These are phyloP conservation scores for Pistacia integerrima DNA, from an alignment of 345 rosid species.

Conservation along the genomic window DNA sequence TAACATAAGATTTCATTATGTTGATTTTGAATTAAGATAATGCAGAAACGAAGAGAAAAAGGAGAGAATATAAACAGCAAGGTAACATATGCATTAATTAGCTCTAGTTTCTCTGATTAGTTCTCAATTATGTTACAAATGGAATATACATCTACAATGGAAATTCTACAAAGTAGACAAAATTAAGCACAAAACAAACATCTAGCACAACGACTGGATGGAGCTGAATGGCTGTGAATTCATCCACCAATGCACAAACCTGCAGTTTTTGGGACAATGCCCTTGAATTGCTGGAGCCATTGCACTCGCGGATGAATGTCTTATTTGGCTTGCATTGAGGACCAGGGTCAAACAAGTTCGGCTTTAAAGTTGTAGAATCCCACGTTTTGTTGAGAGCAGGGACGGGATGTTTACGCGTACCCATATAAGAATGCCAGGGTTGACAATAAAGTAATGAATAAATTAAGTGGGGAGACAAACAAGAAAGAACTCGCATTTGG, in stretches of 20 bases:
- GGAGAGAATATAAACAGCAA: neutral
- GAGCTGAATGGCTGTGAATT: neutral
- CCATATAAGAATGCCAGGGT: conserved; percentile 44
- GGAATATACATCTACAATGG: neutral
- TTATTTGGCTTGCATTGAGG: neutral
- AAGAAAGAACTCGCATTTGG: conserved; percentile 56
- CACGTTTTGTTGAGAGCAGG: neutral
- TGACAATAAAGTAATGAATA: conserved; percentile 33
- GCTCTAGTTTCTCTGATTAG: neutral
- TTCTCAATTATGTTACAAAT: neutral
- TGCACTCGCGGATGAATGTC: conserved; percentile 7
- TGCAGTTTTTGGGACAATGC: neutral
- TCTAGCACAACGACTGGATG: neutral
- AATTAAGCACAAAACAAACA: conserved; percentile 13
- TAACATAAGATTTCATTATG: neutral
- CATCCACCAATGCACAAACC: neutral
- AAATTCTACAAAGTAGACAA: neutral
- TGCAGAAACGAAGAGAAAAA: neutral
- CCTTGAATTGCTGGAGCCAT: conserved; percentile 5
- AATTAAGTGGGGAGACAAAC: conserved; percentile 23
- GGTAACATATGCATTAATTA: neutral
- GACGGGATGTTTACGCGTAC: conserved; percentile 11
- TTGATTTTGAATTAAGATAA: neutral
- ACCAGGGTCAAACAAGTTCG: conserved; percentile 1
- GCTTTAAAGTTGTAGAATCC: conserved; percentile 6